Percentiles rank a stretch among this genome's conserved stretches.
Evolutionary conservation across 2,329 filamentous ascomycete species (phyloP).

Genomic region (Pseudodiploospora longispora): DNA sequence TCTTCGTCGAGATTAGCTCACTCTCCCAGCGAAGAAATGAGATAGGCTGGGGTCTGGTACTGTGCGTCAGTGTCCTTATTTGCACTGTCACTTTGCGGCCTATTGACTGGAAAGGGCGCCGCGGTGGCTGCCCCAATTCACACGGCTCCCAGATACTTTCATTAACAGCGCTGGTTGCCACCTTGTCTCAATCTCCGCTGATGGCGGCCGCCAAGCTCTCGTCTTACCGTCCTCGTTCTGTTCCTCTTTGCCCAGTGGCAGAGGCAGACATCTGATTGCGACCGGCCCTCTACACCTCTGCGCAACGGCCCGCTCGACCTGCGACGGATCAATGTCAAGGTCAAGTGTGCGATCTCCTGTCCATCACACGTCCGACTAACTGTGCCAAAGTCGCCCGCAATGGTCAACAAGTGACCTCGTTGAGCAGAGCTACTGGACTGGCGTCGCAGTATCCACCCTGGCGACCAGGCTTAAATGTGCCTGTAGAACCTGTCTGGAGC

Average conservation of each 20-base stretch:
- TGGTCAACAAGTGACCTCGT: no score
- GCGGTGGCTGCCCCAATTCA: background rate
- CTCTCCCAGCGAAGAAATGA: constrained; percentile 15
- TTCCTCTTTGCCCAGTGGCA: constrained; percentile 6
- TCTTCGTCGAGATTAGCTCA: constrained; percentile 35
- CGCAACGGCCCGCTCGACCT: constrained; percentile 10
- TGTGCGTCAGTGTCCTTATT: background rate
- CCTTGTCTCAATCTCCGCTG: constrained; percentile 10
- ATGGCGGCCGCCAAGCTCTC: constrained; percentile 10
- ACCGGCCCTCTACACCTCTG: constrained; percentile 10
- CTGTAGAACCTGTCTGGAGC: constrained; percentile 1
- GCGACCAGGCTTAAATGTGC: no score
- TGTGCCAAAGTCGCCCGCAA: no score
- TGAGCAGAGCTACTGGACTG: no score
- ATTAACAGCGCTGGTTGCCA: constrained; percentile 3
- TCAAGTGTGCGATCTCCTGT: no score
- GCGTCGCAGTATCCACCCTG: no score
- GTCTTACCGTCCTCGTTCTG: constrained; percentile 8
- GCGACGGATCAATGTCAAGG: constrained; percentile 1
- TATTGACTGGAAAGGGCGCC: background rate
- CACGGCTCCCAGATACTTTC: constrained; percentile 5
- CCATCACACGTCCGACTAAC: no score
- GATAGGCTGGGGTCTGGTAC: constrained; percentile 20
- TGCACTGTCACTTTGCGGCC: constrained; percentile 5
- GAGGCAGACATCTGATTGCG: constrained; percentile 6